Conservation (phyloP, 2,329 filamentous ascomycete species). For the Pseudocercospora eumusae region DNA sequence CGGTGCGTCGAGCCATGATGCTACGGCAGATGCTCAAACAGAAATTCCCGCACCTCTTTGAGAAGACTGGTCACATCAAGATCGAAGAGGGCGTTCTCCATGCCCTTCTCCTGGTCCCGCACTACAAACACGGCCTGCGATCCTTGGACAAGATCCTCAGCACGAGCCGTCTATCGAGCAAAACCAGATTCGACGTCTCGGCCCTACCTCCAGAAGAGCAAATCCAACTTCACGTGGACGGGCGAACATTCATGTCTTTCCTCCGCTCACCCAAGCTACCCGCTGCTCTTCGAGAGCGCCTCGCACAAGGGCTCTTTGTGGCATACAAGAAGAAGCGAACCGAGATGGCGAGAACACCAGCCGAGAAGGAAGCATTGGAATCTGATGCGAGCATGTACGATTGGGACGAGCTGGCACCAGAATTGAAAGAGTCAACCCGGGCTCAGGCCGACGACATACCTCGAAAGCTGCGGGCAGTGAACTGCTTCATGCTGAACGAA, state of each 20-base stretch:
- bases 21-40: conserved; percentile 38
- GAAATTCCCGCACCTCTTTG: conserved; percentile 36
- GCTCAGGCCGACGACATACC: conserved; percentile 42
- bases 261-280: conserved; percentile 38
- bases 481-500: conserved; percentile 41
- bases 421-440: conserved; percentile 40
- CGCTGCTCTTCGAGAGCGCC: conserved; percentile 37
- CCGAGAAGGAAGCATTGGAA: conserved; percentile 35
- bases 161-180: conserved; percentile 37
- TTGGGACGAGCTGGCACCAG: conserved; percentile 40
- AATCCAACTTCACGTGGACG: conserved; percentile 41
- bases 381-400: conserved; percentile 39
- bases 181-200: conserved; percentile 40
- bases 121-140: conserved; percentile 39
- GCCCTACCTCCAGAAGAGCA: conserved; percentile 41
- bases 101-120: conserved; percentile 39
- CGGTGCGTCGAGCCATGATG: conserved; percentile 39
- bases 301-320: conserved; percentile 40
- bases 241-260: conserved; percentile 40
- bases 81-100: conserved; percentile 41
- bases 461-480: conserved; percentile 39
- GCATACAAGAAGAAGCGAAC: conserved; percentile 39
- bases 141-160: conserved; percentile 41
- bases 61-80: conserved; percentile 35
- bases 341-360: conserved; percentile 34